These are phyloP conservation scores for Entomortierella chlamydospora DNA, from an alignment of 192 early-diverging fungal genomes.

Conservation along the genomic window DNA sequence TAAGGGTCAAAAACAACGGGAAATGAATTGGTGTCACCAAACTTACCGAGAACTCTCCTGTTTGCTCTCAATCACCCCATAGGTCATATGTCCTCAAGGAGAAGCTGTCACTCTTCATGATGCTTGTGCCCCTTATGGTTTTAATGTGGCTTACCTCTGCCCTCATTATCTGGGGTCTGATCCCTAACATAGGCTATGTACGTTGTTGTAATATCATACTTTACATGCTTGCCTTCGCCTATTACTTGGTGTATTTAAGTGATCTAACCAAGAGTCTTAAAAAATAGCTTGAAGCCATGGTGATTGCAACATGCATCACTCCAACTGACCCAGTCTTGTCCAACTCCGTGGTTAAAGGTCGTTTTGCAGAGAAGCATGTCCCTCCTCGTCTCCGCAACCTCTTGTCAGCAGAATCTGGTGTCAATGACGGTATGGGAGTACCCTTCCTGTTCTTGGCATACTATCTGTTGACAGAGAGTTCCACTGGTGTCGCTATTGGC, in stretches of 20 bases:
- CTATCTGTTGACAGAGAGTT: slow-evolving; percentile 69
- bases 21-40: neutral
- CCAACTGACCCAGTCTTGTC: slow-evolving; percentile 96
- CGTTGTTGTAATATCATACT: slow-evolving; percentile 14
- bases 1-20: no score
- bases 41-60: slow-evolving; percentile 14
- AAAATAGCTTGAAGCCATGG: slow-evolving; percentile 77
- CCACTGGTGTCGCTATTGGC: slow-evolving; percentile 73
- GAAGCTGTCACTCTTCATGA: slow-evolving; percentile 70
- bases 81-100: slow-evolving; percentile 74
- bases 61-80: slow-evolving; percentile 13
- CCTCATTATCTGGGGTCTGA: slow-evolving; percentile 71
- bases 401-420: slow-evolving; percentile 73
- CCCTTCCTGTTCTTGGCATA: slow-evolving; percentile 87
- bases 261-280: neutral
- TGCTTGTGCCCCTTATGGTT: slow-evolving; percentile 85
- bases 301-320: slow-evolving; percentile 85
- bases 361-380: slow-evolving; percentile 92
- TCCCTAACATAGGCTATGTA: slow-evolving; percentile 67
- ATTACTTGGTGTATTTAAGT: neutral
- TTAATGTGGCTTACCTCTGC: slow-evolving; percentile 83
- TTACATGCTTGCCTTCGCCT: no score
- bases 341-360: slow-evolving; percentile 93
- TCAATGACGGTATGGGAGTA: slow-evolving; percentile 71
- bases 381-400: slow-evolving; percentile 79